These are phyloP conservation scores for Pigoraptor vietnamica DNA, from an alignment of 78 protist genomes.

Conservation along the genomic window DNA sequence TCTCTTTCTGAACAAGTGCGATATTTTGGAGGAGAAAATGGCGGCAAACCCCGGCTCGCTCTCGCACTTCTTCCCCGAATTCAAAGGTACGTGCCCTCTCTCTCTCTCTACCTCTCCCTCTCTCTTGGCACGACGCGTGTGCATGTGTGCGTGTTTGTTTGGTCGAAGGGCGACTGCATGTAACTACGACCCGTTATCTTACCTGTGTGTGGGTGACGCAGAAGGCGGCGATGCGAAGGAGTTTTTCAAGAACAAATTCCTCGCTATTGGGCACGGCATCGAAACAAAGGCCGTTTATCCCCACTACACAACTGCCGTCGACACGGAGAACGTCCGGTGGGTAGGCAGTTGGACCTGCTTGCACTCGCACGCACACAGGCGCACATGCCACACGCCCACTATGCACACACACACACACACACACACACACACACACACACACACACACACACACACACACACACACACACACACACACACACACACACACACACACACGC, in stretches of 20 bases:
- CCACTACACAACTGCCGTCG: constrained; percentile 30
- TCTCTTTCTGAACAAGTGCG: constrained; percentile 49
- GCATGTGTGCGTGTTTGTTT: neutral
- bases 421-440: too few species aligned
- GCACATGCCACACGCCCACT: too few species aligned
- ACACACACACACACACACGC: too few species aligned
- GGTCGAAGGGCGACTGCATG: neutral
- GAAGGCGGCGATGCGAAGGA: too few species aligned
- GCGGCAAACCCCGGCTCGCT: neutral
- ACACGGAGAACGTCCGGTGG: constrained; percentile 80
- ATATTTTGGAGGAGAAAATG: constrained; percentile 42
- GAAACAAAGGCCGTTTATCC: constrained; percentile 1
- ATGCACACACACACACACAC: too few species aligned
- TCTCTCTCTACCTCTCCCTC: neutral
- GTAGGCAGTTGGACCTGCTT: too few species aligned
- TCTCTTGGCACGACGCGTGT: neutral
- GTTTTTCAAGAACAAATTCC: too few species aligned
- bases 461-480: too few species aligned
- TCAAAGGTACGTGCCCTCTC: neutral
- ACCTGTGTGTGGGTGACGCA: too few species aligned
- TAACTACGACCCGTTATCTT: too few species aligned
- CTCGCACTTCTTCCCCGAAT: constrained; percentile 11
- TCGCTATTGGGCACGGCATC: neutral
- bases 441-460: too few species aligned
- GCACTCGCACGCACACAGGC: too few species aligned